Conservation (phyloP, 2,329 filamentous ascomycete genomes). For the Pseudofabraea citricarpa region DNA sequence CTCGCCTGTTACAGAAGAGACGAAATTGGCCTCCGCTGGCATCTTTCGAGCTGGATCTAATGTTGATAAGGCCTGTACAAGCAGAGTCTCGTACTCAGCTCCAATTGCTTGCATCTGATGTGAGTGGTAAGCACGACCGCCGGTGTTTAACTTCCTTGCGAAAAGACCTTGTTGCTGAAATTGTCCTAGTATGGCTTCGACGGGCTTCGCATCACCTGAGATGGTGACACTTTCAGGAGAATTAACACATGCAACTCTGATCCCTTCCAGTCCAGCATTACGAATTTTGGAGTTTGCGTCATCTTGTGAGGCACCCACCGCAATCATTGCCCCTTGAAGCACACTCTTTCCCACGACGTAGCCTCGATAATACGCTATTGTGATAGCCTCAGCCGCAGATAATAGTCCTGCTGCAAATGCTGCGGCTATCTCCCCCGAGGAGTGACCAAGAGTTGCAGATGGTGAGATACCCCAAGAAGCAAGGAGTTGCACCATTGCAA, state of each 20-base stretch:
- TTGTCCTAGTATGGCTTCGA: not conserved
- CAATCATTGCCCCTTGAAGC: constrained; percentile 45
- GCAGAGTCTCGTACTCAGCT: not conserved
- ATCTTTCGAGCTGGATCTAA: not conserved
- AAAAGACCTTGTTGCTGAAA: not conserved
- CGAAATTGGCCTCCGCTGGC: not conserved
- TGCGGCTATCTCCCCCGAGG: constrained; percentile 40
- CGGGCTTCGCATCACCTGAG: constrained; percentile 5
- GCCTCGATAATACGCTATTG: constrained; percentile 37
- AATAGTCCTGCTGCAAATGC: constrained; percentile 34
- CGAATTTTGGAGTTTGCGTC: constrained; percentile 5
- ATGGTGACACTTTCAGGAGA: constrained; percentile 13
- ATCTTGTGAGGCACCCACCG: constrained; percentile 33
- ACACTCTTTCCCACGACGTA: not conserved
- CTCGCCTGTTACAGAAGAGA: not conserved
- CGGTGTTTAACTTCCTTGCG: constrained; percentile 1
- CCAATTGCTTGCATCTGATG: not conserved
- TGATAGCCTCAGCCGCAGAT: constrained; percentile 26
- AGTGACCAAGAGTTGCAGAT: constrained; percentile 35
- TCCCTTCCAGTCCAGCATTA: not conserved
- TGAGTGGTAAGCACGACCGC: not conserved
- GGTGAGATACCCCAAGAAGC: constrained; percentile 34
- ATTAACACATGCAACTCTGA: constrained; percentile 27
- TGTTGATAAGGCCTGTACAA: not conserved
- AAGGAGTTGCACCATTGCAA: constrained; percentile 37